Evolutionary conservation across 78 protist species (phyloP), one percentile per base, ranked within the genome.

Genomic region (Anaeramoeba flamelloides): DNA sequence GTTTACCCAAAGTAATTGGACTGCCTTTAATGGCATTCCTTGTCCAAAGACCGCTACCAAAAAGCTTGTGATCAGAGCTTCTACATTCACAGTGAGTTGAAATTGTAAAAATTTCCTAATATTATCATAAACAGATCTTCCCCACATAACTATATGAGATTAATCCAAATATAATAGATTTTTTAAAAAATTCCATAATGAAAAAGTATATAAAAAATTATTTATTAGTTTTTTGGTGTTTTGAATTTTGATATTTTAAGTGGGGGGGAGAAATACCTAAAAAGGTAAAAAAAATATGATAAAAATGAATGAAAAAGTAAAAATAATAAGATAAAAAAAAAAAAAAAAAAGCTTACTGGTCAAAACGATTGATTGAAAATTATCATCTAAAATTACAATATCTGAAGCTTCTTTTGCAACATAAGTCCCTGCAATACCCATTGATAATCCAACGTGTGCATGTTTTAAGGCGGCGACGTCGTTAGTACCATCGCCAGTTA

Each of bases 381-480:
- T 93, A 85, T 94, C 99, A 79, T 96, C 97, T 40, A 92, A 32
- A 38, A 95, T 33, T 37, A 95, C 81, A 38, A 95, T 93, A 84
- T 92, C 97, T 0, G 86, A 76, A 0, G 97, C 91, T 30, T 69
- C 81, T 39, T 88, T 88, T 26, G 91, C 91, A 0, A 86, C 86
- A 36, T 86, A 85, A 1, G 87, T 86, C 17, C 92, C 92, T 0
- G 82, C 2, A 34, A 74, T 79, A 40, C 88, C 88, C 92, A 89
- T 89, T 30, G 89, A 41, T 41, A 89, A 81, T 1, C 92, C 92
- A 12, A 89, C 90, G 64, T 86, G 80, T 39, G 92, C 89, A 2
- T 26, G 36, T 75, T 81, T 80, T 38, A 89, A 80, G 41, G 89
- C 89, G 4, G 87, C 90, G 34, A 84, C 87, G 37, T 86, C 78